These are phyloP conservation scores for Saccharomycodes ludwigii DNA, from an alignment of 805 yeast species.

Conservation along the genomic window DNA sequence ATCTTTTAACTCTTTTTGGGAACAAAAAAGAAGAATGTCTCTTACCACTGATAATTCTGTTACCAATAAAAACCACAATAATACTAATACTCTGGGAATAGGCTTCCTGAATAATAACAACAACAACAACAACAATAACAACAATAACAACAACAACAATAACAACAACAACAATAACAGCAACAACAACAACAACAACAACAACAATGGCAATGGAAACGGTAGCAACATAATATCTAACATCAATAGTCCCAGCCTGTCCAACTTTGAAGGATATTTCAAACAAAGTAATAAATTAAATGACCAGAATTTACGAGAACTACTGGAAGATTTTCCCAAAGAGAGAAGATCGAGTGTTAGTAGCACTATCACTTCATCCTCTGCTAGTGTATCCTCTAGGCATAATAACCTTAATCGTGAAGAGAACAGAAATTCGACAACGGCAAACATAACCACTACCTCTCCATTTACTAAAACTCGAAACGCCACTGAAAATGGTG, in stretches of 20 bases:
- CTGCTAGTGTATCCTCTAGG: not conserved
- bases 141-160: conserved; percentile 5
- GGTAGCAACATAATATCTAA: conserved; percentile 5
- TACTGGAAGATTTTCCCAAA: conserved; percentile 5
- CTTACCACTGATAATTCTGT: conserved; percentile 23
- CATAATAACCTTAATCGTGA: not conserved
- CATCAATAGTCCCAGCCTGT: too few species aligned
- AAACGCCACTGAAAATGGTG: too few species aligned
- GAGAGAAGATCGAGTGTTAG: conserved; percentile 3
- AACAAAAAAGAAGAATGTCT: conserved; percentile 29
- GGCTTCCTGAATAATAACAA: not conserved
- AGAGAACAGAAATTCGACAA: too few species aligned
- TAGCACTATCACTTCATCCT: too few species aligned
- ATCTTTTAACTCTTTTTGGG: conserved; percentile 25
- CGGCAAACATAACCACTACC: too few species aligned
- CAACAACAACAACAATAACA: conserved; percentile 2
- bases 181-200: conserved; percentile 1
- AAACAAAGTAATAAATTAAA: conserved; percentile 19
- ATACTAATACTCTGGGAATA: too few species aligned
- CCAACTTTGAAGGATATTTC: conserved; percentile 3
- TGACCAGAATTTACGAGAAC: conserved; percentile 24
- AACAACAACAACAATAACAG: not conserved
- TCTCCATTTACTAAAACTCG: too few species aligned
- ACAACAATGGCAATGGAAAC: conserved; percentile 2
- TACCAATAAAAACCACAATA: not conserved